phyloP scores from a whole-genome alignment of 805 yeast species.

The Pichia deserticola region DNA sequence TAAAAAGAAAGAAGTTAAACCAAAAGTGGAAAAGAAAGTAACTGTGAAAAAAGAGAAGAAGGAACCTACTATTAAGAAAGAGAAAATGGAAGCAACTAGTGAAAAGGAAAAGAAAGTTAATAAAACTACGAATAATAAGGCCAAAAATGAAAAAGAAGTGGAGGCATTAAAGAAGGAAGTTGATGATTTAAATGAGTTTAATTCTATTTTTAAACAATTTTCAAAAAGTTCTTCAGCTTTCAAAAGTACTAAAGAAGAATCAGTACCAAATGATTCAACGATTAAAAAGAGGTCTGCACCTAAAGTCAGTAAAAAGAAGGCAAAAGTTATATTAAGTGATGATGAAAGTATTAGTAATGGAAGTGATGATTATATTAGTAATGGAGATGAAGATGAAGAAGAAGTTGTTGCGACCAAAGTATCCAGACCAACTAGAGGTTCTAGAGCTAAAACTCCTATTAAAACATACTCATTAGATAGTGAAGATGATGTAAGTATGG shows the following conservation, averaged over 20 bases:
- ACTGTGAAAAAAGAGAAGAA: slow-evolving; percentile 34
- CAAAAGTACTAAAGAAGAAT: background rate
- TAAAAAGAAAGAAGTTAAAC: slow-evolving; percentile 33
- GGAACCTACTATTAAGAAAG: slow-evolving; percentile 12
- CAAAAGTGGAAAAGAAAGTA: slow-evolving; percentile 29
- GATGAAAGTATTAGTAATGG: background rate
- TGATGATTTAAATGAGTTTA: slow-evolving; percentile 11
- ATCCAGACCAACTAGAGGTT: slow-evolving; percentile 5
- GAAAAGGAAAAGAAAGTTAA: too few relatives aligned
- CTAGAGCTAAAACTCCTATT: slow-evolving; percentile 5
- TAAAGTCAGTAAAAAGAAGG: slow-evolving; percentile 6
- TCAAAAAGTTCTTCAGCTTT: slow-evolving; percentile 6
- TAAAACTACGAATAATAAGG: background rate
- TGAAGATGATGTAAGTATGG: slow-evolving; percentile 12
- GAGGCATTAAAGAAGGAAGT: slow-evolving; percentile 11
- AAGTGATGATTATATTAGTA: background rate
- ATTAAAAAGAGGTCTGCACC: background rate
- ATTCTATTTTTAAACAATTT: slow-evolving; percentile 6
- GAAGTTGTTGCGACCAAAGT: background rate
- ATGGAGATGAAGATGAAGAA: slow-evolving; percentile 6
- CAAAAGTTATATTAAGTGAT: background rate
- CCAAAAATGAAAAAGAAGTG: slow-evolving; percentile 10
- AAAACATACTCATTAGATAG: slow-evolving; percentile 14
- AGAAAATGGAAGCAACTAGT: too few relatives aligned
- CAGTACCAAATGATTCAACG: background rate